Percentiles rank a stretch among this genome's conserved stretches.
phyloP scores from a whole-genome alignment of 1,284 basidiomycete genomes.

The Pyrrhoderma noxium region DNA sequence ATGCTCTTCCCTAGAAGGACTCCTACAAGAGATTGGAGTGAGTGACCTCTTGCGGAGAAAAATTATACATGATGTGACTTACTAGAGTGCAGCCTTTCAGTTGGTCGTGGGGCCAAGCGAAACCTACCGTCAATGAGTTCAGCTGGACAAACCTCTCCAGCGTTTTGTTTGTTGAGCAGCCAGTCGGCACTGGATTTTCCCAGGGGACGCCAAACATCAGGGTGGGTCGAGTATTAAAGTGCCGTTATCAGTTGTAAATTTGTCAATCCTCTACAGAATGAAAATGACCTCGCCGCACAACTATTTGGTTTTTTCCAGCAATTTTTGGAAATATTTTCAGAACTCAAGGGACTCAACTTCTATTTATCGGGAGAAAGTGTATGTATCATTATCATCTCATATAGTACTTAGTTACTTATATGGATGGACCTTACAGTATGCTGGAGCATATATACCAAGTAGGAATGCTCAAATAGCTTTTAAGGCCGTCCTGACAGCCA shows the following conservation, averaged over 20 bases:
- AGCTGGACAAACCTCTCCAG: conserved; percentile 80
- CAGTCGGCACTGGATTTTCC: conserved; percentile 77
- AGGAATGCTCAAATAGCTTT: not conserved
- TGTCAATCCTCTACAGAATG: conserved; percentile 36
- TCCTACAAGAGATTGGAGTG: conserved; percentile 79
- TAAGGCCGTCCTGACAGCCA: not conserved
- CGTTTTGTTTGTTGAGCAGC: conserved; percentile 79
- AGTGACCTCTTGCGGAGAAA: conserved; percentile 25
- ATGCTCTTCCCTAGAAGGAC: conserved; percentile 72
- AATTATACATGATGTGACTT: too few relatives aligned
- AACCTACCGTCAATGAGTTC: conserved; percentile 59
- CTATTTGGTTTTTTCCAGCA: conserved; percentile 50
- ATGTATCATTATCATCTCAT: conserved; percentile 24
- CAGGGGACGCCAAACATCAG: conserved; percentile 61
- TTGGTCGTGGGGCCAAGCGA: conserved; percentile 60
- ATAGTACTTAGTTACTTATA: not conserved
- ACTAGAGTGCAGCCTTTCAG: conserved; percentile 65
- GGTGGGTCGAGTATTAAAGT: conserved; percentile 28
- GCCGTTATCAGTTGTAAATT: not conserved
- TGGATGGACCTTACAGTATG: conserved; percentile 19
- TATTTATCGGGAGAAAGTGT: conserved; percentile 69
- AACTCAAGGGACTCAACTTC: conserved; percentile 63
- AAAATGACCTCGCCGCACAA: conserved; percentile 53
- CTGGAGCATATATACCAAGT: conserved; percentile 28
- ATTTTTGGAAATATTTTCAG: conserved; percentile 65